Percentiles rank a stretch among this genome's conserved stretches.
phyloP scores from a whole-genome alignment of 495 filamentous ascomycete genomes.

The Penicillium lividum region DNA sequence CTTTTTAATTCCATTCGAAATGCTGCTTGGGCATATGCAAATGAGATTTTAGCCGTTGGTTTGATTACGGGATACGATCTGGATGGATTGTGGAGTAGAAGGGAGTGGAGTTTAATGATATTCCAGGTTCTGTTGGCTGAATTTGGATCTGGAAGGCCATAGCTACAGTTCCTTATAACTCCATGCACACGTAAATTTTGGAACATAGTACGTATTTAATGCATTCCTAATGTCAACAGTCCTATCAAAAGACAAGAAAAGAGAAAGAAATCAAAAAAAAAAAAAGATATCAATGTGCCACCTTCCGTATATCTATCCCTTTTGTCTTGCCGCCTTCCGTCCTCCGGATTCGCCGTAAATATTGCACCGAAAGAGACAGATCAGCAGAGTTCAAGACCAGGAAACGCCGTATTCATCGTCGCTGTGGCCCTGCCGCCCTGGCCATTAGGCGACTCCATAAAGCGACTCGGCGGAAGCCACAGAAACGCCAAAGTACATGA shows the following conservation, averaged over 20 bases:
- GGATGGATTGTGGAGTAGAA: neutral
- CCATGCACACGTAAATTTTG: neutral
- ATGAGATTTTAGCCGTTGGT: conserved; percentile 1
- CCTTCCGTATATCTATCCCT: conserved; percentile 17
- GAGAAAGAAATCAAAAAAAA: neutral
- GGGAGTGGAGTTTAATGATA: too few relatives aligned
- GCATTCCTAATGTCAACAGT: conserved; percentile 5
- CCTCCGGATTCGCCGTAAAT: conserved; percentile 8
- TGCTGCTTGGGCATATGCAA: neutral
- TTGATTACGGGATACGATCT: neutral
- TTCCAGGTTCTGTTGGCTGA: too few relatives aligned
- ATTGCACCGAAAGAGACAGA: conserved; percentile 11
- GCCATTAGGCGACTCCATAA: conserved; percentile 2
- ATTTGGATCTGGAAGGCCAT: too few relatives aligned
- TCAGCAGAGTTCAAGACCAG: conserved; percentile 9
- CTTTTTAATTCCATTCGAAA: neutral
- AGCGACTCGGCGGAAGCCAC: neutral
- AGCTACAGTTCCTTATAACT: neutral
- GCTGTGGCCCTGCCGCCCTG: neutral
- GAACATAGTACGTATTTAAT: neutral
- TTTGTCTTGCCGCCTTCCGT: conserved; percentile 14
- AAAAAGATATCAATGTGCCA: conserved; percentile 5
- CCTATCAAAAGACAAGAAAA: conserved; percentile 7
- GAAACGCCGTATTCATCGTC: conserved; percentile 2
- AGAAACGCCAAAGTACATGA: conserved; percentile 3